Conservation (phyloP, 2,329 filamentous ascomycete genomes). For the Cercospora sp. region DNA sequence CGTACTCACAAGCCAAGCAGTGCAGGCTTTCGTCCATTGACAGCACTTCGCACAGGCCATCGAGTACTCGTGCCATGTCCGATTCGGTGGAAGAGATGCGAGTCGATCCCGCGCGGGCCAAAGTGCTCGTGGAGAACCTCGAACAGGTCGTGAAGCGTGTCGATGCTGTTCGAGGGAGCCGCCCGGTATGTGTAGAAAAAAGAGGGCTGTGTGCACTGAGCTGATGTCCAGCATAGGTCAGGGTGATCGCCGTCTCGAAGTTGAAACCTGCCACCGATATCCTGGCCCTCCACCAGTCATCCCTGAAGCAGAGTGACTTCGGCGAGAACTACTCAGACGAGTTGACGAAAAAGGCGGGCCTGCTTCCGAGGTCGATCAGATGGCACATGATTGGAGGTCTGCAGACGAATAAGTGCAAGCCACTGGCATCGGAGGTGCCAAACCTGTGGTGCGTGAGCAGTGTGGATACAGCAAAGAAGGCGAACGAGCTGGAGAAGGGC, state of each 20-base stretch:
- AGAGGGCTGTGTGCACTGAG: slow-evolving; percentile 1
- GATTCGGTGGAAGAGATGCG: slow-evolving; percentile 32
- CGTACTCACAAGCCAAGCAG: slow-evolving; percentile 3
- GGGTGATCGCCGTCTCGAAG: slow-evolving; percentile 93
- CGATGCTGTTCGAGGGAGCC: slow-evolving; percentile 35
- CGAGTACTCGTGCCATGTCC: background rate
- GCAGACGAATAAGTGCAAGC: slow-evolving; percentile 91
- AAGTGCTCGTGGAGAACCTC: slow-evolving; percentile 49
- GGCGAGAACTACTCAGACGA: slow-evolving; percentile 91
- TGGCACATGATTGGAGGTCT: slow-evolving; percentile 98
- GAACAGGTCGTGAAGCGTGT: slow-evolving; percentile 45
- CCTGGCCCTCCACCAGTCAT: slow-evolving; percentile 69
- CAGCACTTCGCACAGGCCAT: slow-evolving; percentile 7
- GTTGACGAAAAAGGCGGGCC: slow-evolving; percentile 76
- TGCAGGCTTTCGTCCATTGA: background rate
- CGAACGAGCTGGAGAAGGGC: slow-evolving; percentile 73
- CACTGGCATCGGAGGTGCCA: slow-evolving; percentile 75
- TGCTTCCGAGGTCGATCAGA: slow-evolving; percentile 73
- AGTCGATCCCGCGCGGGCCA: slow-evolving; percentile 47
- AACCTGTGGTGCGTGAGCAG: slow-evolving; percentile 92
- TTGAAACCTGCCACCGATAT: slow-evolving; percentile 92
- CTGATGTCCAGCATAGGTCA: slow-evolving; percentile 55
- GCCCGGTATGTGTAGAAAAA: slow-evolving; percentile 20
- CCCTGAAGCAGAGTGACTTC: slow-evolving; percentile 64
- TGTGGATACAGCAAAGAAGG: slow-evolving; percentile 86